Base-by-base conservation (phyloP, 2,329 filamentous ascomycete species). In the Neofusicoccum parvum region DNA sequence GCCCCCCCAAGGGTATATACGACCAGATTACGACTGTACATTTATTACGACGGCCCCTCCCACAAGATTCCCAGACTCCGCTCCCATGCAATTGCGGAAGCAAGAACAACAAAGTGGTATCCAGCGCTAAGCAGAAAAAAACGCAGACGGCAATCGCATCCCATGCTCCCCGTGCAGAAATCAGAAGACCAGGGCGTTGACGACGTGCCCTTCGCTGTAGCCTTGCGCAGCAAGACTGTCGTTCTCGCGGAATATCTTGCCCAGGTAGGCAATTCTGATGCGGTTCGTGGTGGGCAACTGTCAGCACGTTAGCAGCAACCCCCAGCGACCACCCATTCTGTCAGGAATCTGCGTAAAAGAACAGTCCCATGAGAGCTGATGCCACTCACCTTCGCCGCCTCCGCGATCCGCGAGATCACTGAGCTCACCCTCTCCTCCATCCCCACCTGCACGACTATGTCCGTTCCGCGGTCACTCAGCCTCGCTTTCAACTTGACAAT, bases 211-310 rank as follows among this genome's bases (percentile, higher is more conserved):
- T 67, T 86, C 83, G 71, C 88, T 86, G 91, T 92, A 97, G 56
- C 90, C 90, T 70, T 95, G 90, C 3, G 85, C 84, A 50, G 82
- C 77, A 17, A 97, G 80, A 0, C 89, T 84, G 20, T 86, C 75
- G 63, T 84, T 83, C 69, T 94, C 91, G 69, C 88, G 88, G 51
- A 97, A 84, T 59, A 94, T 86, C 74, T 88, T 92, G 70, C 94
- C 94, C 77, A 95, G 85, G 75, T 96, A 96, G 20, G 88, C 89
- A 66, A 97, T 85, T 63, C 87, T 87, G 59, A 97, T 81, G 54
- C 83, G 85, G 67, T 86, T 87, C 50, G 80, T 81, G 7, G 81
- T 74, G 1, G 84, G 76, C 37, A 94, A 80, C 90, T 90, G 41
- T 20, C 6, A 34, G 5, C 10, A 20, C n/a, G 43, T 60, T 20